Conservation (phyloP, 1,139 yeast genomes). For the Debaryomyces coudertii region DNA sequence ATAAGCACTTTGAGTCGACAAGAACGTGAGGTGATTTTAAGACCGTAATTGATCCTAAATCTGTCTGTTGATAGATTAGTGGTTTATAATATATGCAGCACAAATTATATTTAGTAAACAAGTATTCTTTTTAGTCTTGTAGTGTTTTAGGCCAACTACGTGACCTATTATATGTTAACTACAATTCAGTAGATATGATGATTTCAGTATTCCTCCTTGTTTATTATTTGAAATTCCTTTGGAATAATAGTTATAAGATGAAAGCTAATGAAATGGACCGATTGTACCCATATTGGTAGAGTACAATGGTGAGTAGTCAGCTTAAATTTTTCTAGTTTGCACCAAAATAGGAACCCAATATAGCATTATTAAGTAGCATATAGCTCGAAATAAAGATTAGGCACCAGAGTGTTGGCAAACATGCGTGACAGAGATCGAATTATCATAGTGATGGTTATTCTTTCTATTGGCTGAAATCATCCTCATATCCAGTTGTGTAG, state of each 20-base stretch:
- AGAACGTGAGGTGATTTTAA: background rate
- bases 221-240: background rate
- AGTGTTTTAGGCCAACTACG: background rate
- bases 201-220: background rate
- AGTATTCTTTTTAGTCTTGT: background rate
- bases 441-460: background rate
- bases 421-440: slow-evolving; percentile 16
- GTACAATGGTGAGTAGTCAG: slow-evolving; percentile 75
- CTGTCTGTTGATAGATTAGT: background rate
- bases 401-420: slow-evolving; percentile 98
- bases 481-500: slow-evolving; percentile 4
- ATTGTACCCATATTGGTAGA: slow-evolving; percentile 42
- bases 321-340: slow-evolving; percentile 81
- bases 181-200: background rate
- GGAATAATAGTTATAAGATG: slow-evolving; percentile 19
- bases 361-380: slow-evolving; percentile 30
- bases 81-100: background rate
- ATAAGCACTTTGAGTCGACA: background rate
- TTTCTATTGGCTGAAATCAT: background rate
- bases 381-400: slow-evolving; percentile 39
- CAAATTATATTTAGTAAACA: background rate
- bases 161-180: background rate
- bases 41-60: background rate
- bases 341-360: slow-evolving; percentile 92
- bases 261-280: slow-evolving; percentile 70